Evolutionary conservation across 2,329 filamentous ascomycete species (phyloP).

Genomic region (Cordyceps militaris): DNA sequence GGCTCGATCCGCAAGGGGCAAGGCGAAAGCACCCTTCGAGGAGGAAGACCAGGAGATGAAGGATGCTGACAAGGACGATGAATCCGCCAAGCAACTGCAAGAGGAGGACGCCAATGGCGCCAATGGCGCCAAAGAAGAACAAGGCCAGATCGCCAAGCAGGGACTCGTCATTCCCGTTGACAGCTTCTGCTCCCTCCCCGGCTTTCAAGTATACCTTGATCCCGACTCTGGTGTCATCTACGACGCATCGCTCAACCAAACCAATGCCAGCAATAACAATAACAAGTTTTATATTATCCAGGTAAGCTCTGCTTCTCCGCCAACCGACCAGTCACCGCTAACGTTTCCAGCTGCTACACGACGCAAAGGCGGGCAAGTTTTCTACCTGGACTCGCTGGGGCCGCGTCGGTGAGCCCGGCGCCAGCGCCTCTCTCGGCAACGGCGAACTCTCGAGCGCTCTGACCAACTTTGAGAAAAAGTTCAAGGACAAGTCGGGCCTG

Average conservation of each 20-base stretch:
- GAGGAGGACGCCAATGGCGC: conserved; percentile 21
- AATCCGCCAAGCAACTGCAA: conserved; percentile 28
- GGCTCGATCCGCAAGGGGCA: conserved; percentile 24
- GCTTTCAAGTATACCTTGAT: conserved; percentile 58
- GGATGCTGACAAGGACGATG: conserved; percentile 24
- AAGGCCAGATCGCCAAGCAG: conserved; percentile 40
- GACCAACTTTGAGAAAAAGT: conserved; percentile 51
- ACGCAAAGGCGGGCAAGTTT: conserved; percentile 32
- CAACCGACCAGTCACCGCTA: background rate
- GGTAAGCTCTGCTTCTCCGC: conserved; percentile 29
- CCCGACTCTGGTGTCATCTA: conserved; percentile 56
- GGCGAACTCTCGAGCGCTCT: conserved; percentile 39
- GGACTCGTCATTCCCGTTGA: conserved; percentile 45
- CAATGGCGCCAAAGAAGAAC: conserved; percentile 26
- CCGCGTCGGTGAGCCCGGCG: conserved; percentile 58
- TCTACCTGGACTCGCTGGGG: conserved; percentile 75
- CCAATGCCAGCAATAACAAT: conserved; percentile 63
- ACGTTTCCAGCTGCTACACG: conserved; percentile 34
- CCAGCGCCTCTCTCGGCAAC: conserved; percentile 36
- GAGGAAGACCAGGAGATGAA: conserved; percentile 20
- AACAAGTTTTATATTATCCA: conserved; percentile 81
- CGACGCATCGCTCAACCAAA: conserved; percentile 74
- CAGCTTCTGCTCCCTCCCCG: conserved; percentile 30
- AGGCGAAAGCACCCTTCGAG: conserved; percentile 17
- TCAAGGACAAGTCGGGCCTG: conserved; percentile 54